These are phyloP conservation scores for Sporobolomyces phaffii DNA, from an alignment of 768 basidiomycete genomes.

Conservation along the genomic window DNA sequence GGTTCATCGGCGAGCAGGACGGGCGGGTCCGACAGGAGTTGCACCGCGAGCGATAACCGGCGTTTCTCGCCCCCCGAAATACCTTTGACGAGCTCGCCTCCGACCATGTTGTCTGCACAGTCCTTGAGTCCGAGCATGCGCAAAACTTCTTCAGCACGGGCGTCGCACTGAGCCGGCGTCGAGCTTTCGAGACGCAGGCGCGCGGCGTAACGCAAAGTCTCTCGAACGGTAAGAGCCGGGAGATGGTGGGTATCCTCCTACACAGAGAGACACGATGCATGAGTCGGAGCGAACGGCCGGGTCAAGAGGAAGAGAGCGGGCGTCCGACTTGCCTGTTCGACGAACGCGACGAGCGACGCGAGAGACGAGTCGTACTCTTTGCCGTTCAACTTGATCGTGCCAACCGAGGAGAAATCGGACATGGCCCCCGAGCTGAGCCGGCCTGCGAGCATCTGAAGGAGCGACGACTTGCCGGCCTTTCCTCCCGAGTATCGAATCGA, in stretches of 20 bases:
- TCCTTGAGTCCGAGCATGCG: conserved; percentile 51
- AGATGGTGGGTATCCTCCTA: conserved; percentile 49
- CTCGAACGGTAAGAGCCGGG: conserved; percentile 44
- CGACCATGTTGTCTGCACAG: conserved; percentile 52
- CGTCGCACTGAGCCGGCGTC: conserved; percentile 46
- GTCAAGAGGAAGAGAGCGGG: background rate
- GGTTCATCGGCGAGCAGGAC: conserved; percentile 49
- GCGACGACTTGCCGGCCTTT: conserved; percentile 46
- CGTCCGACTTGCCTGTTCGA: conserved; percentile 45
- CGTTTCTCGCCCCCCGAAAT: conserved; percentile 55
- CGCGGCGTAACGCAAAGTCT: conserved; percentile 49
- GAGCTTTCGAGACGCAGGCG: conserved; percentile 47
- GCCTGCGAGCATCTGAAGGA: conserved; percentile 48
- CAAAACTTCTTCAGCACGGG: conserved; percentile 52
- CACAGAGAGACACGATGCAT: too few species aligned
- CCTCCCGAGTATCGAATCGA: too few species aligned
- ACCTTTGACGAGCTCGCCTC: conserved; percentile 49
- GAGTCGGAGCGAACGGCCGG: too few species aligned
- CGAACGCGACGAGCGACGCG: conserved; percentile 45
- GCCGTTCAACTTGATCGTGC: conserved; percentile 46
- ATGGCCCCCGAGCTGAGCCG: conserved; percentile 45
- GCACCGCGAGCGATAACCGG: conserved; percentile 51
- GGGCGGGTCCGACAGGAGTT: conserved; percentile 48
- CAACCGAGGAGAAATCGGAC: conserved; percentile 45
- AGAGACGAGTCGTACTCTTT: conserved; percentile 26